Base-by-base conservation (phyloP, 2,329 filamentous ascomycete species). In the Ophiostoma sp. region DNA sequence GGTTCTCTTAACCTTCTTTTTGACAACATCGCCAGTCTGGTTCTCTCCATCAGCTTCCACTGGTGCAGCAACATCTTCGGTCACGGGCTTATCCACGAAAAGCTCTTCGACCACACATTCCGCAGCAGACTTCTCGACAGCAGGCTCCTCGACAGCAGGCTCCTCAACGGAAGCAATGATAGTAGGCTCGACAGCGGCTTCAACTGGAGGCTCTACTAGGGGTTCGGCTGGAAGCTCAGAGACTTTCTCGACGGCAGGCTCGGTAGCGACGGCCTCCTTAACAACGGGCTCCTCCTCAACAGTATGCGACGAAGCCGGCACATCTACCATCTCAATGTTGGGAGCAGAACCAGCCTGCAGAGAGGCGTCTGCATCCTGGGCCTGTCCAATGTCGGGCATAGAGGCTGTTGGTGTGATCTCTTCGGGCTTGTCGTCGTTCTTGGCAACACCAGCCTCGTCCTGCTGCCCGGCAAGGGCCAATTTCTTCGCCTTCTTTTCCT, bases 1-100 rank as follows among this genome's bases (percentile, higher is more conserved):
- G 6, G 27, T 35, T 33, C 33, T 35, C 17, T 68, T 67, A 10
- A 35, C n/a, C 60, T 41, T 62, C 36, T 64, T 69, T 54, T 36
- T 48, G n/a, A 13, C 36, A 48, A 48, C 44, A 15, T 48, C 44
- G 20, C 44, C 44, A 17, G 44, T 8, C 17, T 48, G 15, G 17
- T 17, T 20, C 44, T 48, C 44, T 7, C 17, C 17, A 7, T 48
- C 44, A 48, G 20, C 17, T 48, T 48, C 44, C 17, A 20, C 44
- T 48, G 44, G 44, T 15, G 15, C 41, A 48, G 15, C 41, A 48
- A 3, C 41, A 2, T 48, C 41, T 48, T 48, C 41, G 41, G 41
- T 6, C 41, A 48, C 41, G 17, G 41, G 17, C 41, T 48, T 15
- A 5, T 5, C 17, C 41, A 48, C 17, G 41, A 7, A 11, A 41